Conservation (phyloP, 805 yeast species). For the Clavispora phyllophila region DNA sequence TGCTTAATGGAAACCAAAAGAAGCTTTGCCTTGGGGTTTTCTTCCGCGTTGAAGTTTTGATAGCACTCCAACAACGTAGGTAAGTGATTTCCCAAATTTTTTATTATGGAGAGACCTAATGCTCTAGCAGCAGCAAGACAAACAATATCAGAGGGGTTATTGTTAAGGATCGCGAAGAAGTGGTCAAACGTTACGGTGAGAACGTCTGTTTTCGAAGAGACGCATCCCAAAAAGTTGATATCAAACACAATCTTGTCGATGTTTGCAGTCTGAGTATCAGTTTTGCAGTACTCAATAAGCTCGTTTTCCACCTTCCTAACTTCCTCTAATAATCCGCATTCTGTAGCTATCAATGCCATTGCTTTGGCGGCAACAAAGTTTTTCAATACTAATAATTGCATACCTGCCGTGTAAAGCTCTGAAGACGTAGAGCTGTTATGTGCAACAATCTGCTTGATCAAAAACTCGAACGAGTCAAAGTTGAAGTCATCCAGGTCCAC, state of each 20-base stretch:
- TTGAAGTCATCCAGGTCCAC: slow-evolving; percentile 16
- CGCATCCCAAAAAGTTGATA: slow-evolving; percentile 45
- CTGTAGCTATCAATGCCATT: slow-evolving; percentile 24
- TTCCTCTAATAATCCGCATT: slow-evolving; percentile 14
- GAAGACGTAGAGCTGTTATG: slow-evolving; percentile 5
- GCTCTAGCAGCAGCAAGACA: slow-evolving; percentile 48
- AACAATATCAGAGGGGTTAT: slow-evolving; percentile 28
- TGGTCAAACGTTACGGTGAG: slow-evolving; percentile 26
- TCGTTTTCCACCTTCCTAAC: slow-evolving; percentile 23
- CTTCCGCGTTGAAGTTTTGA: slow-evolving; percentile 4
- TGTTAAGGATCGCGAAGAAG: slow-evolving; percentile 28
- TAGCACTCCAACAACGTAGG: slow-evolving; percentile 28
- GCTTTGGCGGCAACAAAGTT: slow-evolving; percentile 25
- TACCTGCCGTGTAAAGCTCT: slow-evolving; percentile 4
- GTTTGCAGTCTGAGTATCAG: neutral
- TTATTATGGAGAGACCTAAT: slow-evolving; percentile 45
- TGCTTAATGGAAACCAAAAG: slow-evolving; percentile 19
- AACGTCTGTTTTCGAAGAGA: slow-evolving; percentile 22
- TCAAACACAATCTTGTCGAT: slow-evolving; percentile 24
- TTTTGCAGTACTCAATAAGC: slow-evolving; percentile 13
- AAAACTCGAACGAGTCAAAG: slow-evolving; percentile 12
- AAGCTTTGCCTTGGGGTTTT: slow-evolving; percentile 8
- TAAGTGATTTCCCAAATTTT: slow-evolving; percentile 34
- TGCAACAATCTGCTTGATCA: slow-evolving; percentile 8
- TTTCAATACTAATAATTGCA: slow-evolving; percentile 13